Base-by-base conservation (phyloP, 169 alveolate species). In the Babesia ovis region DNA sequence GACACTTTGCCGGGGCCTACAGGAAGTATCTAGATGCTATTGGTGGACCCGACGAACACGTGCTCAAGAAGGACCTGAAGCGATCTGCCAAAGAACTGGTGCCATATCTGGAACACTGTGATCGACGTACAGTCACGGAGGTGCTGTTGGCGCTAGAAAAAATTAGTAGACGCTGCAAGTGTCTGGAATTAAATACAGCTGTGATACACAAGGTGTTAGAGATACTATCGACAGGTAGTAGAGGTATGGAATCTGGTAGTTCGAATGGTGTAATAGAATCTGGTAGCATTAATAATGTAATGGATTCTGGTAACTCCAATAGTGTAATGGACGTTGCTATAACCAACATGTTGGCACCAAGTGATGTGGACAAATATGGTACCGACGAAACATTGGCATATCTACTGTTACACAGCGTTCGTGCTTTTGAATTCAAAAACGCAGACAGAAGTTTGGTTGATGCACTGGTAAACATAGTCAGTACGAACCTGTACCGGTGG, bases 31-130 rank as follows among this genome's bases (percentile, higher is more conserved):
- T 14, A 14, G 56, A 48, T 20, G 27, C 20, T 20, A 48, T 48
- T 48, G 32, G 14, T 6, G 5, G 8, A 29, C 23, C 42, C n/a
- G 64, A 39, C 29, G 59, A 45, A 2, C n/a, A n/a, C n/a, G 46
- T 39, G 14, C 29, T 23, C 4, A 64, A 77, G 46, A 68, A 41
- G 54, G 35, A 31, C 0, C 31, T 77, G 56, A 77, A 62, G 51
- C 56, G 18, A 61, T 50, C 66, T 0, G 35, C 55, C 23, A 45
- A 46, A 58, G 35, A 27, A 27, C 25, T 45, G 8, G 54, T 43
- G 32, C 53, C 31, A 14, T 32, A 55, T 5, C 35, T 77, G 25
- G 69, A 67, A 2, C 54, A 77, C 4, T 77, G 60, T 41, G 80
- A 68, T 32, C 18, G 16, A 9, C 9, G 31, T 14, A 55, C 50